Percentiles rank a stretch among this genome's conserved stretches.
Evolutionary conservation across 2,329 filamentous ascomycete species (phyloP).

Genomic region (Calonectria ilicicola): DNA sequence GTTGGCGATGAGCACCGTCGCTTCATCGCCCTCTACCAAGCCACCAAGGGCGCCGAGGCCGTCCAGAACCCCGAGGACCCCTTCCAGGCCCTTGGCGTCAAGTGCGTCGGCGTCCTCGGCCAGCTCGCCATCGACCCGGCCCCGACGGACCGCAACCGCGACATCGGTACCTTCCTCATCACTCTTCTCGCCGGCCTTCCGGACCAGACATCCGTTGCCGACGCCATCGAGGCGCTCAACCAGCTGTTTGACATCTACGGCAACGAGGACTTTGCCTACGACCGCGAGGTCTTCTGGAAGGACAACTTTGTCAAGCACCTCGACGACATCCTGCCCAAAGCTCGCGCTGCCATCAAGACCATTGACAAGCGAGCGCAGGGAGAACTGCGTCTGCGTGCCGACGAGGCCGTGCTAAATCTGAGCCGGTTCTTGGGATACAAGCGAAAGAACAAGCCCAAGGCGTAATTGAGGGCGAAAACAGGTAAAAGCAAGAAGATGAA

Average conservation of each 20-base stretch:
- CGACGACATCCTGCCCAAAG: conserved; percentile 65
- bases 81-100: conserved; percentile 73
- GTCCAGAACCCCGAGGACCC: conserved; percentile 58
- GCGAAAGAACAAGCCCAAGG: conserved; percentile 63
- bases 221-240: conserved; percentile 73
- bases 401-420: conserved; percentile 72
- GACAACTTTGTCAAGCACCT: conserved; percentile 70
- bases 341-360: conserved; percentile 67
- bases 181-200: conserved; percentile 65
- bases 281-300: conserved; percentile 73
- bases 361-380: conserved; percentile 69
- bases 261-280: conserved; percentile 69
- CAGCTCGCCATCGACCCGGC: conserved; percentile 70
- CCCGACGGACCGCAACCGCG: conserved; percentile 66
- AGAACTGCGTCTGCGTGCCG: conserved; percentile 69
- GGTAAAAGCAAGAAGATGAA: conserved; percentile 3
- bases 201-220: conserved; percentile 62
- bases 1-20: conserved; percentile 67
- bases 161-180: conserved; percentile 73
- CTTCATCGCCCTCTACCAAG: conserved; percentile 75
- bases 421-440: conserved; percentile 74
- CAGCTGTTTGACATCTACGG: conserved; percentile 77
- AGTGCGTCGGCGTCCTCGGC: conserved; percentile 75
- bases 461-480: conserved; percentile 37
- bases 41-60: conserved; percentile 56